Base-by-base conservation (phyloP, 1,284 basidiomycete genomes). In the Gymnopus androsaceus region DNA sequence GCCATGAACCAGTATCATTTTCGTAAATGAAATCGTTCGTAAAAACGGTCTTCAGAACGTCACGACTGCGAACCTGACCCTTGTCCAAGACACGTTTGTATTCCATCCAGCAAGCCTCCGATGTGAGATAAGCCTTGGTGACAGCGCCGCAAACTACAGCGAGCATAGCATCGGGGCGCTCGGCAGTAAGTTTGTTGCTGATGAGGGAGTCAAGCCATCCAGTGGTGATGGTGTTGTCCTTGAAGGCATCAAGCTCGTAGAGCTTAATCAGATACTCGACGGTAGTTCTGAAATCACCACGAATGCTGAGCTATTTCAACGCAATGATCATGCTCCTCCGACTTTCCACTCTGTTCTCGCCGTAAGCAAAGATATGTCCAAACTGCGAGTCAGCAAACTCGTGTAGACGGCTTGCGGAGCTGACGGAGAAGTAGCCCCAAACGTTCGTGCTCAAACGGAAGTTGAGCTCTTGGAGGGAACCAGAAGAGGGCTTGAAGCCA, bases 251-350 rank as follows among this genome's bases (percentile, higher is more conserved):
- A 58, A 97, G 87, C 75, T 99, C 95, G 61, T 99, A 84, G 37
- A 99, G 84, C 75, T 95, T 97, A 85, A 97, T 97, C 63, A 97
- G 87, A 72, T 98, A 98, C 75, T 99, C 97, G 67, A 99, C 96
- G 0, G 97, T 99, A 21, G 95, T 98, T 60, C 97, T 81, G 82
- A 99, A 99, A 72, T 99, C 97, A 60, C 97, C 97, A 66, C 97
- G 94, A 69, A 99, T 99, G 70, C 92, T 95, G 59, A 99, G 79
- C 74, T 99, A 97, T 79, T 99, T 99, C 66, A 99, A 80, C 15
- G 97, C 96, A 66, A 99, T 92, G 62, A 99, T 95, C 96, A 99
- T 99, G 71, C 98, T 98, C 82, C 99, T 99, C 66, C 97, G 78
- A 66, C 92, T 92, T 75, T 99, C 96, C 60, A 85, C 81, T 64